Percentiles rank a stretch among this genome's conserved stretches.
These are phyloP conservation scores for Hyparrhenia diplandra DNA, from an alignment of 176 grass and related monocot genomes.

Conservation along the genomic window DNA sequence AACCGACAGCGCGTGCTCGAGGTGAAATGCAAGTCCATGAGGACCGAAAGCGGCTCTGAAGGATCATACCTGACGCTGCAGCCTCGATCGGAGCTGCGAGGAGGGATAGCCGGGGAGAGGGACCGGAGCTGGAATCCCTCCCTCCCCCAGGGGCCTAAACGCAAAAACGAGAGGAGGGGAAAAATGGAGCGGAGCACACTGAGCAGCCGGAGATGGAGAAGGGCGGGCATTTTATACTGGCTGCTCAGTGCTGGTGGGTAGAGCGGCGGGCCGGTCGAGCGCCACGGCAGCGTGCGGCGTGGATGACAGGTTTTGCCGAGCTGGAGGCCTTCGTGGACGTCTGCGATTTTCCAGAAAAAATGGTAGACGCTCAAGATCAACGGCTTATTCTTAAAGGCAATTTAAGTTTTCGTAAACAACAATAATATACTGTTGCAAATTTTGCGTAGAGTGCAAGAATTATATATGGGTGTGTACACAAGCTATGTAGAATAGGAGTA, in stretches of 20 bases:
- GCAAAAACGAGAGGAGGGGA: conserved; percentile 21
- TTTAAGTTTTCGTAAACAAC: background rate
- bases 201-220: background rate
- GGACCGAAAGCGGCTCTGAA: background rate
- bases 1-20: background rate
- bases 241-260: background rate
- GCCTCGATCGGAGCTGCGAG: background rate
- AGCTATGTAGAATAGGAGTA: no score
- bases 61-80: background rate
- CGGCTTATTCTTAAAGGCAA: background rate
- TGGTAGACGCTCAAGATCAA: background rate
- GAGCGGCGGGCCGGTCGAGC: background rate
- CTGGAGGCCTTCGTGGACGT: background rate
- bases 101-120: background rate
- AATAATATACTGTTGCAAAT: background rate
- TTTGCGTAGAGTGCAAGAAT: background rate
- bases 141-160: conserved; percentile 33
- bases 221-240: background rate
- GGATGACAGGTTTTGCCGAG: background rate
- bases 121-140: conserved; percentile 4
- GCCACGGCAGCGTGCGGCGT: background rate
- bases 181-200: background rate
- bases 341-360: background rate
- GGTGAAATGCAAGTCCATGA: background rate
- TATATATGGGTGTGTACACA: background rate